Base-by-base conservation (phyloP, 192 early-diverging fungal genomes). In the Thamnidium elegans region DNA sequence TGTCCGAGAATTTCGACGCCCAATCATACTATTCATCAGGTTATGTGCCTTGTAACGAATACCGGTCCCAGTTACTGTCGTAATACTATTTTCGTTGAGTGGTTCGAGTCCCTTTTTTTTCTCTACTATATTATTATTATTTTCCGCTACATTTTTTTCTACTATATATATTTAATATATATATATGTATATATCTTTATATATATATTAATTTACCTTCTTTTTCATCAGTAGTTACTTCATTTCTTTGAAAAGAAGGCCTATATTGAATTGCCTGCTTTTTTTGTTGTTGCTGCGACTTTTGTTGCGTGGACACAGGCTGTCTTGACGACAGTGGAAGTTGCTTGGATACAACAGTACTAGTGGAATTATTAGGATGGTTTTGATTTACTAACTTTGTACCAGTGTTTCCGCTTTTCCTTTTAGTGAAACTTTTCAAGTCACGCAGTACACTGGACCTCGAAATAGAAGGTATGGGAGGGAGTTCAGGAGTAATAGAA, bases 21-120 rank as follows among this genome's bases (percentile, higher is more conserved):
- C 56, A 58, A 58, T 58, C 42, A 58, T 26, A 15, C 42, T 42
- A 30, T 44, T 58, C 56, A 58, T 58, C 19, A 58, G 15, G 43
- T 11, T 58, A 23, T 58, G 56, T 21, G 56, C 56, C 13, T 58
- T 58, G 14, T 20, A 45, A 21, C 56, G 32, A 8, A 58, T 58
- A 6, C 56, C 56, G 7, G 32, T 55, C 17, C 56, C 39, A 6
- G 20, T 58, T 4, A 31, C 56, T 26, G 26, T 26, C 26, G 26
- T 26, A 21, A 11, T 23, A 58, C 10, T 58, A 58, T 19, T 58
- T 7, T 58, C 56, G 8, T 21, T 14, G 13, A 43, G 42, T 19
- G 36, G 36, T 7, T 14, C 7, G 7, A 31, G 2, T 0, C 19
- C 19, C 43, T 20, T 58, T 17, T 58, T 58, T 23, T 20, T 39